Evolutionary conservation across 2,329 filamentous ascomycete genomes (phyloP).

Genomic region (Sporothrix curviconia): DNA sequence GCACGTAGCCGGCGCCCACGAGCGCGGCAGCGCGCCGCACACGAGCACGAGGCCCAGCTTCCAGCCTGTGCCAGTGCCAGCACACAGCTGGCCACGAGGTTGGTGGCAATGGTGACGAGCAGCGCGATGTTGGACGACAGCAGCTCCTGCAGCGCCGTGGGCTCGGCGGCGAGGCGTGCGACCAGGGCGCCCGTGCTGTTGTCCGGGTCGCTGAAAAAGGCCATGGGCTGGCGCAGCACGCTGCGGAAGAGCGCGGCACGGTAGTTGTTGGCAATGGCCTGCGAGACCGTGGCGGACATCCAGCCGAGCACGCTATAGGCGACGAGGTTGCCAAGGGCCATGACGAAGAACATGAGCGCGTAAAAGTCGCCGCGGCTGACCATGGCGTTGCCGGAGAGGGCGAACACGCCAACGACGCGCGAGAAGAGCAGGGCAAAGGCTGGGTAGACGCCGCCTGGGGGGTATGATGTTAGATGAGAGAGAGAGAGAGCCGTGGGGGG

Average conservation of each 20-base stretch:
- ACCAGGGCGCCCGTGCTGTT: conserved; percentile 56
- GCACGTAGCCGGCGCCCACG: conserved; percentile 42
- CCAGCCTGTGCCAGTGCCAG: conserved; percentile 71
- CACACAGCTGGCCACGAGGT: conserved; percentile 55
- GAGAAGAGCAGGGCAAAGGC: conserved; percentile 44
- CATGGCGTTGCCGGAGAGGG: conserved; percentile 37
- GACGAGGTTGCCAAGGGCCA: conserved; percentile 47
- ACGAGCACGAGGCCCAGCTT: conserved; percentile 64
- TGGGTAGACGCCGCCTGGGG: conserved; percentile 29
- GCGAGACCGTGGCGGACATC: neutral
- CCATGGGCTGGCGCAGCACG: conserved; percentile 52
- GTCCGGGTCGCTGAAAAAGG: conserved; percentile 55
- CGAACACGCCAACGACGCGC: conserved; percentile 24
- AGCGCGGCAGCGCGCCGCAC: conserved; percentile 47
- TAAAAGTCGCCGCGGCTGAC: conserved; percentile 44
- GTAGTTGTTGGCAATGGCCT: conserved; percentile 45
- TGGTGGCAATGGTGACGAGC: conserved; percentile 56
- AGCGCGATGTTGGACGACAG: conserved; percentile 59
- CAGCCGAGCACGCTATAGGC: conserved; percentile 47
- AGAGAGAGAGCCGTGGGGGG: neutral
- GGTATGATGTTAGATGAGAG: neutral
- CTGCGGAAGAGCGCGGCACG: conserved; percentile 55
- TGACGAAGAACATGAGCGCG: conserved; percentile 58
- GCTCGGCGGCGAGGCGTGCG: conserved; percentile 48
- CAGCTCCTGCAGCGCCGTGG: conserved; percentile 55